Base-by-base conservation (phyloP, 2,329 filamentous ascomycete genomes). In the Aspergillus glaucus region DNA sequence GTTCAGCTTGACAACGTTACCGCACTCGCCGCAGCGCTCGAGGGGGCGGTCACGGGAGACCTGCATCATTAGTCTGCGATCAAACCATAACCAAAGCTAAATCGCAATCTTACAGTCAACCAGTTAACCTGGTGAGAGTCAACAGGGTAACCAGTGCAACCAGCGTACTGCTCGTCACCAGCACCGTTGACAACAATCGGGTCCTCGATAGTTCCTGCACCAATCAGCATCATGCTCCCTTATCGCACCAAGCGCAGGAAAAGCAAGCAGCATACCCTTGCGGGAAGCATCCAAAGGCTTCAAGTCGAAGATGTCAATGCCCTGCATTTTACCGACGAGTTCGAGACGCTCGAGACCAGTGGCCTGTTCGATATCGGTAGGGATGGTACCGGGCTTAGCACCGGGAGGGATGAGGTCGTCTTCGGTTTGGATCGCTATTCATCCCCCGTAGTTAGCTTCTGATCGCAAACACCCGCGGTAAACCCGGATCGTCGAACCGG, bases 261-360 rank as follows among this genome's bases (percentile, higher is more conserved):
- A 15, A 21, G 15, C 17, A 32, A 22, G 57, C 42, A 19, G 50
- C 77, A 58, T 79, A 88, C 92, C 92, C 74, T 81, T 82, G 68
- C 93, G 85, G 72, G 87, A 93, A 56, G 92, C 80, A 72, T 97
- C 93, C 63, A 98, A 82, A 56, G 93, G 93, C 74, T 84, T 86
- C 93, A 97, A 95, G 77, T 98, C 91, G 78, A 98, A 98, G 70
- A 97, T 79, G 70, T 98, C 93, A 64, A 96, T 79, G 60, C 93
- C 91, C 80, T 97, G 89, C 87, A 97, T 95, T 84, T 98, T 98
- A 76, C 93, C 93, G 71, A 98, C 80, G 67, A 98, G 93, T 77
- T 98, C 93, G 62, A 98, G 82, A 82, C 93, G 91, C 80, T 98
- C 93, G 52, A 97, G 81, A 87, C 93, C 93, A 62, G 93, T 97